Conservation (phyloP, 2,329 filamentous ascomycete species). For the Chrysoporthe puriensis region DNA sequence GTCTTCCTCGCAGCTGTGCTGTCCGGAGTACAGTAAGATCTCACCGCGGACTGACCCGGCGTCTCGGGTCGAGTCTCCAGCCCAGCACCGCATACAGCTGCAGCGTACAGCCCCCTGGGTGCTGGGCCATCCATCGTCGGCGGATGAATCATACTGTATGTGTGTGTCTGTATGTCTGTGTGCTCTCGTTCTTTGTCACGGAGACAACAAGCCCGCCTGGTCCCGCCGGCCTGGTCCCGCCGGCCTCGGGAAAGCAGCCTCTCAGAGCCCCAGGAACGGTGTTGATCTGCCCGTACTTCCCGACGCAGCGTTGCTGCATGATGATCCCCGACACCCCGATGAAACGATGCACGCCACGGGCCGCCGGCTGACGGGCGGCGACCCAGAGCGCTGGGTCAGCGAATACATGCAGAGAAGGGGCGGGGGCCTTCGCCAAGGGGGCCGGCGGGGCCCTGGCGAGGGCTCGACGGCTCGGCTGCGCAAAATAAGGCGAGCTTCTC, state of each 20-base stretch:
- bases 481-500: no score
- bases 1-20: neutral
- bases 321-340: neutral
- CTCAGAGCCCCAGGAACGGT: neutral
- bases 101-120: no score
- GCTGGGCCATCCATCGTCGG: no score
- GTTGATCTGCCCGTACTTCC: neutral
- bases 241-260: neutral
- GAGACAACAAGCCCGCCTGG: no score
- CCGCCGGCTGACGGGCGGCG: neutral
- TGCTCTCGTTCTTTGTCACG: neutral
- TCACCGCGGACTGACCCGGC: neutral
- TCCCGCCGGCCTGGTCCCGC: no score
- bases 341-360: neutral
- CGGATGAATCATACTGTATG: no score
- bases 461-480: no score
- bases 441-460: no score
- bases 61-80: neutral
- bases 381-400: neutral
- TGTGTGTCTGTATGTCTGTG: no score
- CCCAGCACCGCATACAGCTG: neutral
- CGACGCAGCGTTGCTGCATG: neutral
- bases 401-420: no score
- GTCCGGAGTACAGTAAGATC: neutral
- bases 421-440: no score